Evolutionary conservation across 805 yeast species (phyloP).

Genomic region (Kluyveromyces aestuarii): DNA sequence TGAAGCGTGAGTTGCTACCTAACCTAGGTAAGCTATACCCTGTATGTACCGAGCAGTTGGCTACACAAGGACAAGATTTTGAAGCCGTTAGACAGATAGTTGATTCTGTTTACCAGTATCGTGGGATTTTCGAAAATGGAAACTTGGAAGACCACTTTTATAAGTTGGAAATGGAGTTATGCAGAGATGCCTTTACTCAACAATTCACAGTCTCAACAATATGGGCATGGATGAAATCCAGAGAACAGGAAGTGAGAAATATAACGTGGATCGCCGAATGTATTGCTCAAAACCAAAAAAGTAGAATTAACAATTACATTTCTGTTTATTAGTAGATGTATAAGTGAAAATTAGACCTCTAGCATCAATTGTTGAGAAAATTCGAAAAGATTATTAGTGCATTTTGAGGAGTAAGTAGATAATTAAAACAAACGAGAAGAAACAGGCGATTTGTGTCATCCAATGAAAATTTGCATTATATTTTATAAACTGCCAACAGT

Average conservation of each 20-base stretch:
- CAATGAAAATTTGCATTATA: not conserved
- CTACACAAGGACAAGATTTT: slow-evolving; percentile 65
- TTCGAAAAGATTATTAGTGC: too few relatives aligned
- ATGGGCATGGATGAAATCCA: slow-evolving; percentile 95
- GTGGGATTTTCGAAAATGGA: slow-evolving; percentile 43
- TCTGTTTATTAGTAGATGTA: slow-evolving; percentile 51
- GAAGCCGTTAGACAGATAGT: slow-evolving; percentile 69
- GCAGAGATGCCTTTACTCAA: slow-evolving; percentile 91
- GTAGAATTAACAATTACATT: slow-evolving; percentile 83
- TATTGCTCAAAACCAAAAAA: slow-evolving; percentile 96
- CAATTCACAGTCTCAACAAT: slow-evolving; percentile 84
- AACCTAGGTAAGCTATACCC: slow-evolving; percentile 76
- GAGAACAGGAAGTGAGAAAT: slow-evolving; percentile 94
- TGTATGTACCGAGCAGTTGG: slow-evolving; percentile 48
- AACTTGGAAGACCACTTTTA: slow-evolving; percentile 92
- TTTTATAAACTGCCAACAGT: not conserved
- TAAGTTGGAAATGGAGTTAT: slow-evolving; percentile 81
- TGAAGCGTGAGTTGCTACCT: slow-evolving; percentile 74
- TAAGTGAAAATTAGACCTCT: not conserved
- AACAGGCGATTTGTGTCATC: too few relatives aligned
- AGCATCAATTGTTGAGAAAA: not conserved
- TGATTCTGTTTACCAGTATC: slow-evolving; percentile 57
- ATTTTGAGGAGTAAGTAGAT: too few relatives aligned
- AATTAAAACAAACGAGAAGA: too few relatives aligned
- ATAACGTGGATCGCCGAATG: slow-evolving; percentile 99